phyloP scores from a whole-genome alignment of 768 basidiomycete genomes.

The Tulasnella sp. region DNA sequence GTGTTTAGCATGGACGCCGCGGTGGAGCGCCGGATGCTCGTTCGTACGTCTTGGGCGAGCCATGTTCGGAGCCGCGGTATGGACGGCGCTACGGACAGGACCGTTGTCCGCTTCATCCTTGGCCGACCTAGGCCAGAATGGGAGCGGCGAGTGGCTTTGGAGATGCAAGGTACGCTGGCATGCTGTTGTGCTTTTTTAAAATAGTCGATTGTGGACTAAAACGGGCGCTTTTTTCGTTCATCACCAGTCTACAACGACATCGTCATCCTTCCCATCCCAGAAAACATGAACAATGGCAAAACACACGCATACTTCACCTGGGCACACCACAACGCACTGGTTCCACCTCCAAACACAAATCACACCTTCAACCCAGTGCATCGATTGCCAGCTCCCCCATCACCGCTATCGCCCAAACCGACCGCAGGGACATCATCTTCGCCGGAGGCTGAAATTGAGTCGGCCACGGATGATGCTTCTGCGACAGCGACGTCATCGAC shows the following conservation, averaged over 20 bases:
- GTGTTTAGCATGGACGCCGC: conserved; percentile 42
- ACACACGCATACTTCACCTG: conserved; percentile 45
- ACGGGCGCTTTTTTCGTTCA: background rate
- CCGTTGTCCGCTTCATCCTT: conserved; percentile 42
- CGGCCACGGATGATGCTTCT: background rate
- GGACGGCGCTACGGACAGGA: conserved; percentile 36
- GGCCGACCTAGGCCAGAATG: conserved; percentile 38
- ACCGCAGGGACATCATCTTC: background rate
- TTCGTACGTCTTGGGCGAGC: conserved; percentile 40
- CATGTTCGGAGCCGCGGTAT: conserved; percentile 34
- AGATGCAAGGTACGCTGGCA: conserved; percentile 38
- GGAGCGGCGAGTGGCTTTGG: conserved; percentile 38
- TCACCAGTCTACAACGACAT: conserved; percentile 34
- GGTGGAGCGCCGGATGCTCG: conserved; percentile 40
- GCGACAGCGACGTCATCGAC: background rate
- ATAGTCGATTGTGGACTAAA: background rate
- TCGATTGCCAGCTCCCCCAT: conserved; percentile 12
- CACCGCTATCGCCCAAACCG: conserved; percentile 8
- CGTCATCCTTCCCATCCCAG: conserved; percentile 37
- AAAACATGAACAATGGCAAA: conserved; percentile 50
- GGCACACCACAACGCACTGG: conserved; percentile 34
- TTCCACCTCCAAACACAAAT: conserved; percentile 27
- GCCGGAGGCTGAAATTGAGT: background rate
- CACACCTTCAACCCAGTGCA: conserved; percentile 19
- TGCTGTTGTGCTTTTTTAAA: background rate